Evolutionary conservation across 805 yeast genomes (phyloP).

Genomic region (Wickerhamiella shivajii): DNA sequence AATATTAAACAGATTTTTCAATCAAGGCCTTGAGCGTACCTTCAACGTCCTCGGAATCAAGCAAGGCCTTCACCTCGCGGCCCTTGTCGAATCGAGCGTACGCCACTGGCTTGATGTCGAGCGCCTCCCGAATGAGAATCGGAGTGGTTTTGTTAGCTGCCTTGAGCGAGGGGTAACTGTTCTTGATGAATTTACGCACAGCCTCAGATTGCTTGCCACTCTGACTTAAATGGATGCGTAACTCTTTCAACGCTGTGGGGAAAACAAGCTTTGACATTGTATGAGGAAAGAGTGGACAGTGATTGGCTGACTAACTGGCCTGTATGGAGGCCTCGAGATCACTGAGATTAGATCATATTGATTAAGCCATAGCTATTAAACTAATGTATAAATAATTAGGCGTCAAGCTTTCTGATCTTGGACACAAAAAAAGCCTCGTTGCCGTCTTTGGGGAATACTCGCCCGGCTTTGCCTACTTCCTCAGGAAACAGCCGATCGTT

Average conservation of each 20-base stretch:
- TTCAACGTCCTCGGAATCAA: constrained; percentile 33
- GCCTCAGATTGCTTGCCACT: constrained; percentile 58
- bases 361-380: too few relatives aligned
- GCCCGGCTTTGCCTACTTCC: constrained; percentile 1
- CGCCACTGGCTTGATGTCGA: constrained; percentile 56
- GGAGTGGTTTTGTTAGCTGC: constrained; percentile 54
- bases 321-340: too few relatives aligned
- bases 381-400: too few relatives aligned
- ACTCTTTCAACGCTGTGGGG: constrained; percentile 48
- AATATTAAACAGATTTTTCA: constrained; percentile 18
- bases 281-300: too few relatives aligned
- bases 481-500: constrained; percentile 5
- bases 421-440: constrained; percentile 6
- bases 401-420: constrained; percentile 4
- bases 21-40: constrained; percentile 28
- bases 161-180: constrained; percentile 50
- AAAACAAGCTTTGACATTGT: constrained; percentile 15
- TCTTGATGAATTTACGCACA: constrained; percentile 44
- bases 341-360: too few relatives aligned
- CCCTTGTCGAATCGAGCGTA: constrained; percentile 57
- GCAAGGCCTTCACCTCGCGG: constrained; percentile 30
- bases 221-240: constrained; percentile 70
- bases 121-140: constrained; percentile 63
- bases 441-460: constrained; percentile 5
- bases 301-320: too few relatives aligned